These are phyloP conservation scores for Oryza rufipogon DNA, from an alignment of 176 grass and related monocot genomes.

Conservation along the genomic window DNA sequence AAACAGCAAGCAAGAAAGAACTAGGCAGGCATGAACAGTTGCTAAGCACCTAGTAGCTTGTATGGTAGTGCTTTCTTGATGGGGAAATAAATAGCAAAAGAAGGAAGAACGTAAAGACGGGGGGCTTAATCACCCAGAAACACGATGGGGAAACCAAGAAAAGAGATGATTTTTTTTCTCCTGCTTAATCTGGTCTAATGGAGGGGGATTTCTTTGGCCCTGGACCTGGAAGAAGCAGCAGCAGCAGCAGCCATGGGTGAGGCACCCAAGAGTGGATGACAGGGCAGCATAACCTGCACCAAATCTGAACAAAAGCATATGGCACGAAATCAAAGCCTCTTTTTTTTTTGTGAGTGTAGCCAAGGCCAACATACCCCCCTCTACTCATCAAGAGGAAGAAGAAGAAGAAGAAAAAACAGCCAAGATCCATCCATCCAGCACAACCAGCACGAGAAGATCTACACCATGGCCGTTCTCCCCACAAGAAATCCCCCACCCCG, in stretches of 20 bases:
- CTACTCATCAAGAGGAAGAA: not conserved
- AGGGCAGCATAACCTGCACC: constrained; percentile 11
- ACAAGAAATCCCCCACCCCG: not conserved
- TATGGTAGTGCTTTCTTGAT: constrained; percentile 59
- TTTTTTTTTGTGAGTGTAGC: not conserved
- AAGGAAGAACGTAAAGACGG: constrained; percentile 31
- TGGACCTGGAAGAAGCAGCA: constrained; percentile 11
- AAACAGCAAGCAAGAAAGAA: not conserved
- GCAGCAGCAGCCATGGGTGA: constrained; percentile 4
- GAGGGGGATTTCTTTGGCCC: constrained; percentile 27
- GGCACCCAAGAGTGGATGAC: constrained; percentile 22
- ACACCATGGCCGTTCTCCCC: not conserved
- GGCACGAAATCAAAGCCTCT: constrained; percentile 20
- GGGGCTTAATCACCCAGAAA: constrained; percentile 24
- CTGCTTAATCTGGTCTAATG: constrained; percentile 39
- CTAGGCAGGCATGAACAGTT: constrained; percentile 49
- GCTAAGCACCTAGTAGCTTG: constrained; percentile 40
- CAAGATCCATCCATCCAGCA: constrained; percentile 39
- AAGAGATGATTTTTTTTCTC: constrained; percentile 39
- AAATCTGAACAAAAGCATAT: constrained; percentile 39
- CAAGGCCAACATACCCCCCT: constrained; percentile 1
- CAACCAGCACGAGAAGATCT: not conserved
- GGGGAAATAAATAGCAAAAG: constrained; percentile 56
- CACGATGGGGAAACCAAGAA: constrained; percentile 26
- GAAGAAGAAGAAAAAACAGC: not conserved